Base-by-base conservation (phyloP, 1,284 basidiomycete genomes). In the Malassezia sympodialis region DNA sequence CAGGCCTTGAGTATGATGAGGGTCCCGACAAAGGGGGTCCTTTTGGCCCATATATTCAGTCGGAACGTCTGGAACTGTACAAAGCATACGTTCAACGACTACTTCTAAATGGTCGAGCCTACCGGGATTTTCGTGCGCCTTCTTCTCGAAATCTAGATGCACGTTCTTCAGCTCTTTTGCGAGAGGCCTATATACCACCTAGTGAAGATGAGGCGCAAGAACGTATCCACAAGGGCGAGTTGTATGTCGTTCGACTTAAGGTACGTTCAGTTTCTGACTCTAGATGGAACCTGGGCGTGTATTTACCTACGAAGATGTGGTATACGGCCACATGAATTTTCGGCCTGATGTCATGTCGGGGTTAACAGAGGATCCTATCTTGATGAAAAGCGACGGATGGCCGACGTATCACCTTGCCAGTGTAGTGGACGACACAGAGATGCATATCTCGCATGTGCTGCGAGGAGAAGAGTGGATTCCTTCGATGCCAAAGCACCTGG, bases 381-480 rank as follows among this genome's bases (percentile, higher is more conserved):
- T 99, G 1, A 78, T 96, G 61, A 98, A 98, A 76, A 85, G 86
- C 0, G 91, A 98, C 73, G 79, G 83, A 0, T 93, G 87, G 75
- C 94, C 94, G 1, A 98, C 94, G 0, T 98, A 98, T 72, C 94
- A 98, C 63, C 82, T 99, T 2, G 93, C 94, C 0, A 91, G 84
- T 28, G 88, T 98, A 0, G 88, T 94, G 0, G 94, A 99, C 63
- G 94, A 98, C 76, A 83, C 90, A 67, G 83, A 85, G 64, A 99
- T 99, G 94, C 83, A 83, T 0, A 90, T 99, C 41, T 88, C 89
- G 0, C 93, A 98, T 75, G 91, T 98, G 2, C 77, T 98, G 1
- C 82, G 94, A 19, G 94, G 94, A 39, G 93, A 96, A 48, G 93
- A 98, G 81, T 98, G 94, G 94, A 79, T 96, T 1, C 86, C 90